Evolutionary conservation across 2,329 filamentous ascomycete genomes (phyloP).

Genomic region (Paraconiothyrium sp.): DNA sequence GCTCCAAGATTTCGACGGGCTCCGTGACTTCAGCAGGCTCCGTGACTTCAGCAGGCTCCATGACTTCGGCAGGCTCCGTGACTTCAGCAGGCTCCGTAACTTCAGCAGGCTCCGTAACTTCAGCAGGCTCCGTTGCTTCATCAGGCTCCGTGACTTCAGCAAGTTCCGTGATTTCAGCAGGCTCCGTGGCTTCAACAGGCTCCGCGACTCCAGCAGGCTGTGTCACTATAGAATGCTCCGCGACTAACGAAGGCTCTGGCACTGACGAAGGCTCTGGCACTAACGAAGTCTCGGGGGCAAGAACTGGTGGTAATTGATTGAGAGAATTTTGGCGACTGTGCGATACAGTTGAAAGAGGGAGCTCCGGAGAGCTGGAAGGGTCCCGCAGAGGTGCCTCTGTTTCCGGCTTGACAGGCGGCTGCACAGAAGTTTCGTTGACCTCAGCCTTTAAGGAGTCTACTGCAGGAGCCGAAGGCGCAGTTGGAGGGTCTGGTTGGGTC

Average conservation of each 20-base stretch:
- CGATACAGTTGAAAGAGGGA: neutral
- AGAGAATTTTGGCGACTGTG: conserved; percentile 9
- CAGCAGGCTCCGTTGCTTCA: neutral
- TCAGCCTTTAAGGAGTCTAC: neutral
- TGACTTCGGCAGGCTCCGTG: neutral
- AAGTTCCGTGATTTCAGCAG: neutral
- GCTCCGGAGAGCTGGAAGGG: neutral
- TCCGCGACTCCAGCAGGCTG: neutral
- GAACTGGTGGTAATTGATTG: neutral
- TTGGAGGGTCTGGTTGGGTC: conserved; percentile 9
- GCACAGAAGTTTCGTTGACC: neutral
- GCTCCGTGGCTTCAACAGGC: neutral
- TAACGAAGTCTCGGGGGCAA: neutral
- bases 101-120: neutral
- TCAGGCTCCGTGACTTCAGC: neutral
- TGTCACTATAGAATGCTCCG: neutral
- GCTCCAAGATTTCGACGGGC: neutral
- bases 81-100: neutral
- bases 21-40: neutral
- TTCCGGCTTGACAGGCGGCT: neutral
- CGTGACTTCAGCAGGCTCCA: neutral
- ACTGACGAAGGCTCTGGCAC: neutral
- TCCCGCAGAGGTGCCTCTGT: neutral
- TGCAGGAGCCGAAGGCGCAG: neutral
- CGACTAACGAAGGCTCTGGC: neutral